Evolutionary conservation across 1,284 basidiomycete species (phyloP).

Genomic region (Peniophora sp.): DNA sequence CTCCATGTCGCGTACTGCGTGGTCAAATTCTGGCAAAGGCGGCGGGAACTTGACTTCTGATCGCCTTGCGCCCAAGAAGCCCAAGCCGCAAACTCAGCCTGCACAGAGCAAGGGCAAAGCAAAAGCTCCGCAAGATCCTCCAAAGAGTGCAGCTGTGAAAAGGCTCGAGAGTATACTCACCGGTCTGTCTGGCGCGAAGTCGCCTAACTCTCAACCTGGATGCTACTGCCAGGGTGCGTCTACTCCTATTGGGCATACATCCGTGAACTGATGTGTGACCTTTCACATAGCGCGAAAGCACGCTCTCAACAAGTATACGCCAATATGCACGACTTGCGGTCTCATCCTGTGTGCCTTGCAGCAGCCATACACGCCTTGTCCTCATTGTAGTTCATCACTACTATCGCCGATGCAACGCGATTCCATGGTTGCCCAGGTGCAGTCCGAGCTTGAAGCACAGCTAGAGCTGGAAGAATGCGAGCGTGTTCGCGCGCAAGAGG

Average conservation of each 20-base stretch:
- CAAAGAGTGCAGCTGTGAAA: not conserved
- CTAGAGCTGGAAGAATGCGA: not conserved
- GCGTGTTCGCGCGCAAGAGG: not conserved
- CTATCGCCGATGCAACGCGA: not conserved
- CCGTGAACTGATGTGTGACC: not conserved
- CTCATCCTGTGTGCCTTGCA: conserved; percentile 1
- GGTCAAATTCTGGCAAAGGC: no score
- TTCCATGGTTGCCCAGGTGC: conserved; percentile 1
- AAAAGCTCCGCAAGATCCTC: not conserved
- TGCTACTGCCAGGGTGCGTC: not conserved
- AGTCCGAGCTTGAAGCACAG: not conserved
- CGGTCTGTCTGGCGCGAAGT: not conserved
- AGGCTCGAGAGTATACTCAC: not conserved
- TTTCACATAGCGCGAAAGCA: conserved; percentile 1
- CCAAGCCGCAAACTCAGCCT: not conserved
- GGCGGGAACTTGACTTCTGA: not conserved
- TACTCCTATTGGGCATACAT: not conserved
- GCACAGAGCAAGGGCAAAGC: not conserved
- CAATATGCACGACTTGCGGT: conserved; percentile 1
- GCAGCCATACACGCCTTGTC: not conserved
- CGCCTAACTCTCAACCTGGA: not conserved
- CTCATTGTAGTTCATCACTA: not conserved
- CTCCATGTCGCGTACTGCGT: no score
- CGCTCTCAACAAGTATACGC: not conserved
- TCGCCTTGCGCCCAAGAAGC: not conserved